These are phyloP conservation scores for Neurospora africana DNA, from an alignment of 495 filamentous ascomycete genomes.

Conservation along the genomic window DNA sequence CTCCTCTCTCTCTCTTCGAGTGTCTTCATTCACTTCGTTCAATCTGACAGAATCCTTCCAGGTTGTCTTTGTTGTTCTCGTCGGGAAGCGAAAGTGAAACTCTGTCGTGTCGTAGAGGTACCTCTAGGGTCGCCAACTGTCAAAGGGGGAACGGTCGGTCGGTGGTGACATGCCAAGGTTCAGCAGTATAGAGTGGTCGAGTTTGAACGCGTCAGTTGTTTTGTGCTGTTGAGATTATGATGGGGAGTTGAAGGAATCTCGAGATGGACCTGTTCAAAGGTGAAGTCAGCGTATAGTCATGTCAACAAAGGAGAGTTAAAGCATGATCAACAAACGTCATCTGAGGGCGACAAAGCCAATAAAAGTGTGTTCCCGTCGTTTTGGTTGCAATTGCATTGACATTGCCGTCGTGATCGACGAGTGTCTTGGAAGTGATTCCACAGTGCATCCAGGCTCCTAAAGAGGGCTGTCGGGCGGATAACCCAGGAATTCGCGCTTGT, in stretches of 20 bases:
- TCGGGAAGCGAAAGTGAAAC: too few relatives aligned
- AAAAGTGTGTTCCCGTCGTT: neutral
- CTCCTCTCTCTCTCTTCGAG: too few relatives aligned
- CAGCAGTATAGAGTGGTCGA: rapidly evolving
- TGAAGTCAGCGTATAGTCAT: neutral
- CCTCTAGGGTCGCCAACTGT: neutral
- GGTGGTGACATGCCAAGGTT: neutral
- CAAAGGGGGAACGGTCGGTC: neutral
- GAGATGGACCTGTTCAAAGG: neutral
- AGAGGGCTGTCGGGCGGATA: neutral
- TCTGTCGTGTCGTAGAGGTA: neutral
- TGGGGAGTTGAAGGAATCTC: neutral
- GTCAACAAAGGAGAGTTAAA: neutral
- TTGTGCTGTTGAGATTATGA: rapidly evolving
- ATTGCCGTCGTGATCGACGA: neutral
- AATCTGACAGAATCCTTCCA: neutral
- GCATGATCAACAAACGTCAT: neutral
- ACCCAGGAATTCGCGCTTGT: neutral
- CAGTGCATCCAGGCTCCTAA: neutral
- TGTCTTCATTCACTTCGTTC: too few relatives aligned
- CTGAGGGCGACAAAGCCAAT: rapidly evolving
- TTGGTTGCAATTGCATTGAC: neutral
- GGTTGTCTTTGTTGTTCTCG: too few relatives aligned
- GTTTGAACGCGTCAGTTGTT: neutral
- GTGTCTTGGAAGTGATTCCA: neutral